Percentiles rank a stretch among this genome's conserved stretches.
phyloP scores from a whole-genome alignment of 139 green algal genomes.

The Desmodesmus armatus region DNA sequence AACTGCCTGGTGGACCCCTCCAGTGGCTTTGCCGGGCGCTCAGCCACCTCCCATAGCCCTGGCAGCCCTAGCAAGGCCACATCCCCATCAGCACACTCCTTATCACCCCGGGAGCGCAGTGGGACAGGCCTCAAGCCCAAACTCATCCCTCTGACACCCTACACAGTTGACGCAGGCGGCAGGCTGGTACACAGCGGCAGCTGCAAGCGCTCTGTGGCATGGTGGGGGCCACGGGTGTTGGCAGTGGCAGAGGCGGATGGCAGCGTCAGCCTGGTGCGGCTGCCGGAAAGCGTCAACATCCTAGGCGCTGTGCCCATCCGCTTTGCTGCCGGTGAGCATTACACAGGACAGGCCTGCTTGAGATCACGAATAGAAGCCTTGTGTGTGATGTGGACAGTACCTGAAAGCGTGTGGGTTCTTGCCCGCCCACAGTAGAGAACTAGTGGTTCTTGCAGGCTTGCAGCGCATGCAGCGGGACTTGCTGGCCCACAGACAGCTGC shows the following conservation, averaged over 20 bases:
- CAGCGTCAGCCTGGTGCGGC: conserved; percentile 36
- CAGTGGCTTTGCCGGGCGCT: conserved; percentile 3
- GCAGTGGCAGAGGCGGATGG: conserved; percentile 36
- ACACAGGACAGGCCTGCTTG: too few species aligned
- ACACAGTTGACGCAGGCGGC: not conserved
- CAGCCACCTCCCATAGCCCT: too few species aligned
- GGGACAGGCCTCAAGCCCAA: not conserved
- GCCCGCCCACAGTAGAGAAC: too few species aligned
- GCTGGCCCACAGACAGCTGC: too few species aligned
- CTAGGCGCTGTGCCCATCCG: conserved; percentile 14
- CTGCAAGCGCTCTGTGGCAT: not conserved
- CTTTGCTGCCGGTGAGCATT: conserved; percentile 18
- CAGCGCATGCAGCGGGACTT: too few species aligned
- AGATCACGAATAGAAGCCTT: too few species aligned
- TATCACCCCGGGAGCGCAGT: not conserved
- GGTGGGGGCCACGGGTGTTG: conserved; percentile 35
- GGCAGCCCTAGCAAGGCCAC: not conserved
- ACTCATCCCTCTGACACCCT: conserved; percentile 1
- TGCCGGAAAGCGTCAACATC: conserved; percentile 45
- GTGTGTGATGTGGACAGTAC: too few species aligned
- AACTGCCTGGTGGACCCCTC: not conserved
- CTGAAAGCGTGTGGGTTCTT: too few species aligned
- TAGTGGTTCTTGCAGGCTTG: too few species aligned
- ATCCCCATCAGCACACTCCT: not conserved
- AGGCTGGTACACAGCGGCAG: conserved; percentile 42